Evolutionary conservation across 805 yeast genomes (phyloP), one percentile per base, ranked within the genome.

Genomic region (Candida sphagnicola): DNA sequence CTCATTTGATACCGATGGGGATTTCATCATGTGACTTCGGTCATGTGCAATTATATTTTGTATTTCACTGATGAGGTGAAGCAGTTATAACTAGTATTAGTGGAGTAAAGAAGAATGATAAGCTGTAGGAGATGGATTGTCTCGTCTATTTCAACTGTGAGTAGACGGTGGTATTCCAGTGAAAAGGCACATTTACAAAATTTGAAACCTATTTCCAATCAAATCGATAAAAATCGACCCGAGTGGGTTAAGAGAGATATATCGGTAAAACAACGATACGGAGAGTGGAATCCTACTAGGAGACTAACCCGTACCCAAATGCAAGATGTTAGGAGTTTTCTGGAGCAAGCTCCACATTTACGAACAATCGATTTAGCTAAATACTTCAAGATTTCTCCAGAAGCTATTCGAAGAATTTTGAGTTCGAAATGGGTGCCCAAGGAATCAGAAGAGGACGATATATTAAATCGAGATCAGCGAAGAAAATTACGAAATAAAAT

Each of bases 331-430:
- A 62, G 85, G 39, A 55, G 66, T 4, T 49, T 88, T 34, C 83
- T 78, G 48, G 59, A 59, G 11, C 64, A 72, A 39, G 59, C 67
- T 44, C 96, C 96, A 0, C 69, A 74, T n/a, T 46, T 85, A 37
- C 75, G 74, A 3, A 72, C 82, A 2, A 62, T 65, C 2, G 82
- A 78, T 31, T 56, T 90, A 4, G 82, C 88, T 0, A 65, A 73
- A 23, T 74, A 73, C 52, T 89, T 83, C 59, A 66, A 74, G 35
- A 72, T 87, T 4, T 83, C 93, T 1, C 91, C 95, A 1, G 95
- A 89, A 48, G 85, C 90, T 0, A 75, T 89, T 2, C 67, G 95
- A 42, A 74, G 95, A 45, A 87, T 90, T 14, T 56, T 90, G 46
- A 80, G 78, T 54, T 80, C 91, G 4, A 77, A 72, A 28, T 90